phyloP scores from a whole-genome alignment of 2,329 filamentous ascomycete species.

The Neofusicoccum kwambonambiense region DNA sequence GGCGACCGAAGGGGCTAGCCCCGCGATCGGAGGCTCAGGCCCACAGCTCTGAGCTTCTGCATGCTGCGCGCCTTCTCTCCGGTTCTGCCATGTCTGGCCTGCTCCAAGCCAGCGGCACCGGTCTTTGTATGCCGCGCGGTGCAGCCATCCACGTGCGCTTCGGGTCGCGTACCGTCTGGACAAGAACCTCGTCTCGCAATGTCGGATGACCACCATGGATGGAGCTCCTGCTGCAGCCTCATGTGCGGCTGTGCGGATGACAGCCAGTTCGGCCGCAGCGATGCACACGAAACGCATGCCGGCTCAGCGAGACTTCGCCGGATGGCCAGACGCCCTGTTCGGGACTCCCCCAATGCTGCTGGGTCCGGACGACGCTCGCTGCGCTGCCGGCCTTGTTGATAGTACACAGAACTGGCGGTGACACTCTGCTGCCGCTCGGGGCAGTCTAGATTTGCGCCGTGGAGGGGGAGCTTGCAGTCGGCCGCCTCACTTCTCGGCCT shows the following conservation, averaged over 20 bases:
- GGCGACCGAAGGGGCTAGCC: constrained; percentile 2
- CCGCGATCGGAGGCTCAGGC: constrained; percentile 9
- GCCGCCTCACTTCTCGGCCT: constrained; percentile 8
- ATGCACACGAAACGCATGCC: no score
- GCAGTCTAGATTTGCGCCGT: not conserved
- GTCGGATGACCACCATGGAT: not conserved
- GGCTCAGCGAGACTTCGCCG: no score
- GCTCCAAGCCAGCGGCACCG: not conserved
- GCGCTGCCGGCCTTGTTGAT: no score
- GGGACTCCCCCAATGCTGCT: no score
- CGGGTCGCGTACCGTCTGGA: not conserved
- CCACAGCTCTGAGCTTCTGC: not conserved
- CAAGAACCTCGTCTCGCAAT: not conserved
- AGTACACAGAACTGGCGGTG: no score
- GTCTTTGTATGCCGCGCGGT: not conserved
- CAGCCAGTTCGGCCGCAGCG: not conserved
- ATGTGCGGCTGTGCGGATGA: not conserved
- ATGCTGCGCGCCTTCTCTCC: not conserved
- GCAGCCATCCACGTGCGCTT: not conserved
- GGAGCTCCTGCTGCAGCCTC: not conserved
- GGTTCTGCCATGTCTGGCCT: not conserved
- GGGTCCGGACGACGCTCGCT: no score
- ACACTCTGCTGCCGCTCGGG: no score
- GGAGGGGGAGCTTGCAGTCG: not conserved
- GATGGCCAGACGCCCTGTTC: no score